These are phyloP conservation scores for Tympanopsis confertula DNA, from an alignment of 2,329 filamentous ascomycete genomes.

Conservation along the genomic window DNA sequence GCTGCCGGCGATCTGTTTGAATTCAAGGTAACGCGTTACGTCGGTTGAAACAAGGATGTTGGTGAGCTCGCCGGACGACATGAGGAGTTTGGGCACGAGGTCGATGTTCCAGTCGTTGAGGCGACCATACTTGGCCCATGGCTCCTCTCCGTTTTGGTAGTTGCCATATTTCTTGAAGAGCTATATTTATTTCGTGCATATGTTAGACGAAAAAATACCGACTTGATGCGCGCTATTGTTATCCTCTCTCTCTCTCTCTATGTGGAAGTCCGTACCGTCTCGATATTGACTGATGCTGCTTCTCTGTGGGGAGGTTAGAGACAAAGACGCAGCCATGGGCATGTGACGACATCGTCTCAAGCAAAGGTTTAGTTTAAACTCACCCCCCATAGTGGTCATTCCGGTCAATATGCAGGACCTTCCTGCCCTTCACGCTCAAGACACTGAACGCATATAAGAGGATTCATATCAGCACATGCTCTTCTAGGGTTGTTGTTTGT, in stretches of 20 bases:
- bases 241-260: too few species aligned
- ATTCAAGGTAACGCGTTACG: slow-evolving; percentile 77
- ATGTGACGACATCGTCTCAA: too few species aligned
- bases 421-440: slow-evolving; percentile 95
- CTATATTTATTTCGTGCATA: too few species aligned
- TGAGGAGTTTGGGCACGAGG: slow-evolving; percentile 93
- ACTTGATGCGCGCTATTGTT: too few species aligned
- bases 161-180: slow-evolving; percentile 97
- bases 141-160: slow-evolving; percentile 66
- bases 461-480: slow-evolving; percentile 8
- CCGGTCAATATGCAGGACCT: slow-evolving; percentile 96
- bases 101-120: slow-evolving; percentile 99
- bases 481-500: background rate
- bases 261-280: slow-evolving; percentile 56
- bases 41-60: slow-evolving; percentile 97
- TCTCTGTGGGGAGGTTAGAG: slow-evolving; percentile 43
- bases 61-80: slow-evolving; percentile 96
- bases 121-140: slow-evolving; percentile 95
- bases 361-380: slow-evolving; percentile 27
- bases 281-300: slow-evolving; percentile 91
- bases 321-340: too few species aligned
- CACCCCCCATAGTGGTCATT: slow-evolving; percentile 98
- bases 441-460: slow-evolving; percentile 44
- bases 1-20: slow-evolving; percentile 90
- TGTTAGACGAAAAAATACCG: too few species aligned